Base-by-base conservation (phyloP, 1,284 basidiomycete genomes). In the Sutorius eximius region DNA sequence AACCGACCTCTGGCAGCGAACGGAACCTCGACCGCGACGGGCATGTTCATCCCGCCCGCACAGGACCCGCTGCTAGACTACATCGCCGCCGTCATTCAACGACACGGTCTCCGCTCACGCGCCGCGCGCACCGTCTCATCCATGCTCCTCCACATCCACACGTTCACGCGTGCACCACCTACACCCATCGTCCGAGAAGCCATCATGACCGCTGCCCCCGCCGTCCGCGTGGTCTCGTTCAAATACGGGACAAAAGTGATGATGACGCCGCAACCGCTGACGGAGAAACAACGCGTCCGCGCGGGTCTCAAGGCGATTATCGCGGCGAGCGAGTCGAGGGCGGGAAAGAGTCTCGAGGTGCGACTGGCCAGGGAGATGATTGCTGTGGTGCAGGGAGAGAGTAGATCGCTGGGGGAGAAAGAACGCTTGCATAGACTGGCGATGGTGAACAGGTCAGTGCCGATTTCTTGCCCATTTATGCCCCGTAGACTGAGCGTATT, bases 171-270 rank as follows among this genome's bases (percentile, higher is more conserved):
- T 56, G 78, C 82, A 13, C 82, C 85, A 15, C 87, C 92, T 0
- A 75, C 93, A 30, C 89, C 88, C n/a, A 82, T 94, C 56, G 72
- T 95, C 5, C 85, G 86, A 40, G 71, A 83, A 61, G 92, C 91
- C 1, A 73, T 95, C 44, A 66, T 80, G 44, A 68, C 77, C 2
- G 83, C 83, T 2, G 78, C 89, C 2, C 93, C 93, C 2, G 82
- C 85, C 5, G 82, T 93, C 34, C 75, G 78, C 43, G 71, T 73
- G 9, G 67, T 82, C 46, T 80, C 75, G 32, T 80, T 82, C 62
- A 75, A 75, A 49, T 74, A 76, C 44, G 80, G 82, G 2, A 81
- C 83, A 5, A 93, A 92, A 72, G 78, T 75, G 18, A 67, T 85
- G n/a, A 69, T 77, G 37, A 81, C 78, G 47, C 93, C 93, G 0